Evolutionary conservation across 148 eudicot genomes (phyloP).

Genomic region (Amaranthus cruentus): DNA sequence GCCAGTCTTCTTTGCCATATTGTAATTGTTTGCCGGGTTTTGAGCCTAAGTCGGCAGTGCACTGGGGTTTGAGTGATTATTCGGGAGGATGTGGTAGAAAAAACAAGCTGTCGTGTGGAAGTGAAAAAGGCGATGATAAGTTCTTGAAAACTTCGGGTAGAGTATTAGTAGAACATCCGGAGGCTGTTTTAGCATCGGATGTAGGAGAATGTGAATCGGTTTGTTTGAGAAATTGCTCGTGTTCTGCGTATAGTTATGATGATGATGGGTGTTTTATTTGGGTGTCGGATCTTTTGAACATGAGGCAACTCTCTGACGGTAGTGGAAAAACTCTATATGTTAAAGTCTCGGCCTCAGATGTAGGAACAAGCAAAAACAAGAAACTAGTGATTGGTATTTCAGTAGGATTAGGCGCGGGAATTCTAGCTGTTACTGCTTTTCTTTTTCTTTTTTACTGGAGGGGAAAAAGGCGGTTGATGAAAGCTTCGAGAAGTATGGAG

Average conservation of each 20-base stretch:
- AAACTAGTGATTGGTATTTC: conserved; percentile 21
- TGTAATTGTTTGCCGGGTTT: conserved; percentile 45
- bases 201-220: conserved; percentile 30
- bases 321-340: conserved; percentile 32
- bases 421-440: conserved; percentile 9
- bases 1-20: conserved; percentile 24
- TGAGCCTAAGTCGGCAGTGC: conserved; percentile 11
- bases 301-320: conserved; percentile 34
- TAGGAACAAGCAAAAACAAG: conserved; percentile 22
- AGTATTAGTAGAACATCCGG: conserved; percentile 32
- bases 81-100: conserved; percentile 45
- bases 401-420: conserved; percentile 5
- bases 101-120: conserved; percentile 26
- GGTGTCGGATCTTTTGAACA: conserved; percentile 33
- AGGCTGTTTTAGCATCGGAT: conserved; percentile 16
- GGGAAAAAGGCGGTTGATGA: conserved; percentile 13
- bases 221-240: conserved; percentile 44
- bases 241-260: conserved; percentile 45
- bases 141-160: conserved; percentile 18
- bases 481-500: conserved; percentile 21
- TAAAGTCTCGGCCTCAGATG: conserved; percentile 36
- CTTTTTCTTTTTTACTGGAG: conserved; percentile 11
- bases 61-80: conserved; percentile 40
- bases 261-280: conserved; percentile 35
- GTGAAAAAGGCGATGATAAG: conserved; percentile 23